Conservation (phyloP, 352 stramenopile species). For the Phytophthora syringae region DNA sequence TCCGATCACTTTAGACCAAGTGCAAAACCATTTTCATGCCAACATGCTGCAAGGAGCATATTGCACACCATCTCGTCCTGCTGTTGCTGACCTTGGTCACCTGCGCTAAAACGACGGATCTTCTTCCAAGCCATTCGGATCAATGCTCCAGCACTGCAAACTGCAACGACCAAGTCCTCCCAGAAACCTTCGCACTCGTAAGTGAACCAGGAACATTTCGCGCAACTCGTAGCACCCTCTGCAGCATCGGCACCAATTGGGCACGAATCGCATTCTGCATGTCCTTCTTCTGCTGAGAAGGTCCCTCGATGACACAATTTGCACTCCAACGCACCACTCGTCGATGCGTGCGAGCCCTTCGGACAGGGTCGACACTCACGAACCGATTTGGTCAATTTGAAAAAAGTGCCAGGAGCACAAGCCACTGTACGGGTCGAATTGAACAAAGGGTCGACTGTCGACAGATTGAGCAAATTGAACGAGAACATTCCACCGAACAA, state of each 20-base stretch:
- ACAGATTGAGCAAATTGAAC: slow-evolving; percentile 26
- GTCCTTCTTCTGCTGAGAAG: slow-evolving; percentile 48
- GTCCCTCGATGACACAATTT: slow-evolving; percentile 41
- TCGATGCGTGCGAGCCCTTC: slow-evolving; percentile 37
- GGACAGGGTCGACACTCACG: slow-evolving; percentile 41
- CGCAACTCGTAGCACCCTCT: slow-evolving; percentile 43
- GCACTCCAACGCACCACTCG: slow-evolving; percentile 44
- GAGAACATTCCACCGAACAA: slow-evolving; percentile 19
- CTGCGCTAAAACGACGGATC: slow-evolving; percentile 33
- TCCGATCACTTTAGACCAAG: too few species aligned
- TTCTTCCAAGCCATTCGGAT: slow-evolving; percentile 38
- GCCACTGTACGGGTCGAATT: slow-evolving; percentile 38
- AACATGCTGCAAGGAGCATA: slow-evolving; percentile 33
- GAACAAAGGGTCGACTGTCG: slow-evolving; percentile 26
- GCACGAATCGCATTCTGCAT: slow-evolving; percentile 48
- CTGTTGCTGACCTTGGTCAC: slow-evolving; percentile 38
- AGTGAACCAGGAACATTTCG: slow-evolving; percentile 58
- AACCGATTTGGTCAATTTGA: slow-evolving; percentile 15
- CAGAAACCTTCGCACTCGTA: slow-evolving; percentile 65
- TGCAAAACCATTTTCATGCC: too few species aligned
- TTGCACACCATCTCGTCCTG: slow-evolving; percentile 38
- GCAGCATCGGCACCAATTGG: slow-evolving; percentile 39
- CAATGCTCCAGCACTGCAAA: slow-evolving; percentile 25
- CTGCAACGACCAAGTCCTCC: slow-evolving; percentile 46
- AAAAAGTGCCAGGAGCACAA: slow-evolving; percentile 43